phyloP scores from a whole-genome alignment of 2,329 filamentous ascomycete species.

The Fusarium avenaceum region DNA sequence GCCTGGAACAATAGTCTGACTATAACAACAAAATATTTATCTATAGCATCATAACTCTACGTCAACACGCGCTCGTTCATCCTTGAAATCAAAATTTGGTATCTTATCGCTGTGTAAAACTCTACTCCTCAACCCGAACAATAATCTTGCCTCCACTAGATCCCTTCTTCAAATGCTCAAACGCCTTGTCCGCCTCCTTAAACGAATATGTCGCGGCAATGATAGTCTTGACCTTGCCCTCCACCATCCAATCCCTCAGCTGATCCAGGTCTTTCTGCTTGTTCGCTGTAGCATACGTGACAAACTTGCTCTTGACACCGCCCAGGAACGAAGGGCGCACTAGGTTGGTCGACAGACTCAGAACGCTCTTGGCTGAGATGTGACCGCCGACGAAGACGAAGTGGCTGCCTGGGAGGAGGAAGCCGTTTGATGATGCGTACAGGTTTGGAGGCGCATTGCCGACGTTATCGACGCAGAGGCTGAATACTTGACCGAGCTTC shows the following conservation, averaged over 20 bases:
- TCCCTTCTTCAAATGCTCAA: slow-evolving; percentile 69
- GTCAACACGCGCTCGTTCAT: background rate
- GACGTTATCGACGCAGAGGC: slow-evolving; percentile 71
- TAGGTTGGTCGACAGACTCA: slow-evolving; percentile 46
- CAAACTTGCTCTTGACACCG: slow-evolving; percentile 59
- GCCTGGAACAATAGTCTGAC: background rate
- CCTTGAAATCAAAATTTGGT: slow-evolving; percentile 22
- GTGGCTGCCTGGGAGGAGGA: slow-evolving; percentile 61
- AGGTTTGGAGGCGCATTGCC: slow-evolving; percentile 63
- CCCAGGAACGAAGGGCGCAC: slow-evolving; percentile 55
- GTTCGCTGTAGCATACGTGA: slow-evolving; percentile 57
- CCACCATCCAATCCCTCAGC: slow-evolving; percentile 67
- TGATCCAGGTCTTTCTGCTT: slow-evolving; percentile 62
- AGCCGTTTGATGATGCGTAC: slow-evolving; percentile 66
- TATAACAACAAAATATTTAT: slow-evolving; percentile 4
- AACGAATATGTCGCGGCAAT: slow-evolving; percentile 69
- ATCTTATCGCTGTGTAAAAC: slow-evolving; percentile 8
- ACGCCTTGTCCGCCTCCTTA: slow-evolving; percentile 68
- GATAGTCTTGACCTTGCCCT: slow-evolving; percentile 69
- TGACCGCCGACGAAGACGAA: slow-evolving; percentile 66
- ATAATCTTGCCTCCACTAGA: slow-evolving; percentile 74
- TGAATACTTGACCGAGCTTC: slow-evolving; percentile 62
- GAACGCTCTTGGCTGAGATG: slow-evolving; percentile 46
- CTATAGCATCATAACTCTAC: background rate
- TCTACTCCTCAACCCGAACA: slow-evolving; percentile 44